Conservation (phyloP, 2,329 filamentous ascomycete species). For the Phyllachora maydis region DNA sequence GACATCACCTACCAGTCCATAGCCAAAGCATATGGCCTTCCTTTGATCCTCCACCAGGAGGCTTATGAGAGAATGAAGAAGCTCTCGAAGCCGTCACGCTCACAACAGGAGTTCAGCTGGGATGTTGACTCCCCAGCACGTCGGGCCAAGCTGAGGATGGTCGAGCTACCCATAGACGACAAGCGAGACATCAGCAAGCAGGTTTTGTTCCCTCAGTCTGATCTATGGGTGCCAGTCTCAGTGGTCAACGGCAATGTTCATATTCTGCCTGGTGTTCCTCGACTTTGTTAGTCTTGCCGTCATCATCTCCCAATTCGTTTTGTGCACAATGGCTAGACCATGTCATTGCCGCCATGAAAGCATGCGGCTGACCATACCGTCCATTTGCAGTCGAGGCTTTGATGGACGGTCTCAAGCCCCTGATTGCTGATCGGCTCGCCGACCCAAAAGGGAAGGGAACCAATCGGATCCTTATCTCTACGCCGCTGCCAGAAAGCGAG, state of each 20-base stretch:
- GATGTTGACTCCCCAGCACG: slow-evolving; percentile 59
- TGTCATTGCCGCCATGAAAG: not conserved
- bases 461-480: slow-evolving; percentile 62
- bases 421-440: slow-evolving; percentile 45
- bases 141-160: slow-evolving; percentile 77
- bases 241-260: slow-evolving; percentile 88
- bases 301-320: too few relatives aligned
- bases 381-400: slow-evolving; percentile 48
- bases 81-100: slow-evolving; percentile 51
- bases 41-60: slow-evolving; percentile 55
- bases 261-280: slow-evolving; percentile 77
- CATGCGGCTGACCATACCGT: not conserved
- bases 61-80: slow-evolving; percentile 69
- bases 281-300: slow-evolving; percentile 42
- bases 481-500: slow-evolving; percentile 68
- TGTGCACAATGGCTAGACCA: too few relatives aligned
- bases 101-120: too few relatives aligned
- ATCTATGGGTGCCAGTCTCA: slow-evolving; percentile 77
- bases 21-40: slow-evolving; percentile 66
- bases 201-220: slow-evolving; percentile 57
- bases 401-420: slow-evolving; percentile 55
- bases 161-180: slow-evolving; percentile 61
- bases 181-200: slow-evolving; percentile 45
- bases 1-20: slow-evolving; percentile 95
- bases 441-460: slow-evolving; percentile 74